Evolutionary conservation across 768 basidiomycete species (phyloP).

Genomic region (Naganishia friedmannii): DNA sequence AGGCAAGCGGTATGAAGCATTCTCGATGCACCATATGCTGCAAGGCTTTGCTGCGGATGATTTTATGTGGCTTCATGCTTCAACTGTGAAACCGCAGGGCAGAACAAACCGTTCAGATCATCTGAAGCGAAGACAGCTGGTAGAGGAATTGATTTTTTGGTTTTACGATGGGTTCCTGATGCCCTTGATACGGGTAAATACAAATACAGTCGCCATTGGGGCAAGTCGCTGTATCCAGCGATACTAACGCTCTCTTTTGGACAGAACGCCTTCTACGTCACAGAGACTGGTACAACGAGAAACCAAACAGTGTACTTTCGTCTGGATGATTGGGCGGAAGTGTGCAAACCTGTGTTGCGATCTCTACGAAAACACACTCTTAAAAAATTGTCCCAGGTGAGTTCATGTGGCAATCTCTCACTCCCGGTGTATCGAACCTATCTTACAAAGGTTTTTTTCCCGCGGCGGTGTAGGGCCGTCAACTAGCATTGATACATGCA

Average conservation of each 20-base stretch:
- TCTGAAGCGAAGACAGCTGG: conserved; percentile 70
- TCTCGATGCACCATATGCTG: conserved; percentile 70
- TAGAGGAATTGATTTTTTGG: conserved; percentile 92
- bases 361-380: conserved; percentile 71
- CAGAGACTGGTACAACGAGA: conserved; percentile 80
- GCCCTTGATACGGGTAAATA: conserved; percentile 69
- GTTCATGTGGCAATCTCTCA: conserved; percentile 32
- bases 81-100: conserved; percentile 36
- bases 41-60: conserved; percentile 72
- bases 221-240: not conserved
- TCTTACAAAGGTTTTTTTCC: not conserved
- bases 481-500: conserved; percentile 1
- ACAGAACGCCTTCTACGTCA: conserved; percentile 89
- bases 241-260: not conserved
- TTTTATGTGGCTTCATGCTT: conserved; percentile 69
- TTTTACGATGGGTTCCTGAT: conserved; percentile 82
- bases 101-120: conserved; percentile 42
- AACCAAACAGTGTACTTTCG: conserved; percentile 85
- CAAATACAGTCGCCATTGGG: not conserved
- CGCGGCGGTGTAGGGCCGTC: conserved; percentile 22
- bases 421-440: not conserved
- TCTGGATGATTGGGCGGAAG: conserved; percentile 84
- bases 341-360: conserved; percentile 77
- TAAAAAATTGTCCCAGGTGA: conserved; percentile 65
- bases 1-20: conserved; percentile 73